Base-by-base conservation (phyloP, 345 rosid species). In the Acer yangbiense region DNA sequence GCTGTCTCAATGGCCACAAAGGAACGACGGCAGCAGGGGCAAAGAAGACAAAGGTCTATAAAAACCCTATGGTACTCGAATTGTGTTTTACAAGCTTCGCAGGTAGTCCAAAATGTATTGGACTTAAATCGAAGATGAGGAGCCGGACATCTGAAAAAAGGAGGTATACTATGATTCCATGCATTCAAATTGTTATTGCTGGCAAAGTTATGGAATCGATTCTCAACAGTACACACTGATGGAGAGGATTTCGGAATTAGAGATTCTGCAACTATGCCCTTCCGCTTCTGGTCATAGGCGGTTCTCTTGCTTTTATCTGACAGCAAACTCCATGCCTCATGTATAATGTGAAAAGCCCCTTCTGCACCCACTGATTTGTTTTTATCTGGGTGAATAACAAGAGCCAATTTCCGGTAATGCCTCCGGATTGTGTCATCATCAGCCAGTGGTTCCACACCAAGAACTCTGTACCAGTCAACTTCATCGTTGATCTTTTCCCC, bases 391-490 rank as follows among this genome's bases (percentile, higher is more conserved):
- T 87, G 82, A 60, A 87, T 83, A 41, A 50, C 32, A 2, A 88
- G 78, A 72, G 83, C 88, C 69, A 87, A 78, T 67, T 78, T 82
- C 68, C 72, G 76, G 73, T 78, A 85, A 35, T 58, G 75, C 39
- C 68, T 77, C 65, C 77, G 64, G 69, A 92, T 83, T 46, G 87
- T 87, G 69, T 85, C 86, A 65, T 82, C 87, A 66, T 85, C 82
- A 29, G 84, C 87, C 6, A 77, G 74, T 35, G 89, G 88, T 2
- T 77, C 82, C 46, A 87, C 85, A 9, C 83, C 86, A 54, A 87
- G 88, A 55, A 90, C 84, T 41, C 75, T 63, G 35, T 87, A 90
- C 88, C 88, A 89, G 43, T 90, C 91, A 21, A 78, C 79, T 72
- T 73, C 85, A 4, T 86, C 89, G 55, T 87, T 74, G 73, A 73